Evolutionary conservation across 352 stramenopile genomes (phyloP).

Genomic region (Phytophthora citricola): DNA sequence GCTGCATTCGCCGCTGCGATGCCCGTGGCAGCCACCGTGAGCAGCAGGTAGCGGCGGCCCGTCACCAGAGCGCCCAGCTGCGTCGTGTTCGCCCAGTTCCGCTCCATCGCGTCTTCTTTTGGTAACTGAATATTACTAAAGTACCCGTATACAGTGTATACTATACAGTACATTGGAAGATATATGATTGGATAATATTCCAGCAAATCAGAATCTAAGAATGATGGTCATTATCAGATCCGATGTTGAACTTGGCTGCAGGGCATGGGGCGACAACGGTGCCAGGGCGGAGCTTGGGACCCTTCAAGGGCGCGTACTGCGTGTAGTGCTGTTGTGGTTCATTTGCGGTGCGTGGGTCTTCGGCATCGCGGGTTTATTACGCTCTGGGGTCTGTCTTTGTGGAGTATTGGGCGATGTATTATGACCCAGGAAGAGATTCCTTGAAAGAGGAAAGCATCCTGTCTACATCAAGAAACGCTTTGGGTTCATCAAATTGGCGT

Average conservation of each 20-base stretch:
- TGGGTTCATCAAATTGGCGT: too few species aligned
- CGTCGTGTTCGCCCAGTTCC: conserved; percentile 6
- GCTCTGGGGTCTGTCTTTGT: conserved; percentile 14
- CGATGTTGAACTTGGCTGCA: not conserved
- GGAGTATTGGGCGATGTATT: conserved; percentile 8
- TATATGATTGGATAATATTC: conserved; percentile 14
- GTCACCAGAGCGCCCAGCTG: conserved; percentile 54
- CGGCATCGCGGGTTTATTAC: conserved; percentile 20
- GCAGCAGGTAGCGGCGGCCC: conserved; percentile 65
- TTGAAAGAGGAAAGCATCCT: too few species aligned
- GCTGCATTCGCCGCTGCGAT: conserved; percentile 57
- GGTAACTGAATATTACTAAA: too few species aligned
- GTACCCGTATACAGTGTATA: too few species aligned
- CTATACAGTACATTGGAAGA: too few species aligned
- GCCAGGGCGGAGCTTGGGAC: conserved; percentile 20
- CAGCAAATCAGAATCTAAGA: conserved; percentile 6
- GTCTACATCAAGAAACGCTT: too few species aligned
- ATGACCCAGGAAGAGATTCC: not conserved
- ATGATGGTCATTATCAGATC: conserved; percentile 8
- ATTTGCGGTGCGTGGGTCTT: conserved; percentile 34
- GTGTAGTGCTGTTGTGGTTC: conserved; percentile 17
- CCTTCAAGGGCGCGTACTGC: not conserved
- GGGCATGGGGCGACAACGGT: conserved; percentile 2
- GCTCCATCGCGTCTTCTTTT: conserved; percentile 19
- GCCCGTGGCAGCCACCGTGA: conserved; percentile 63